phyloP scores from a whole-genome alignment of 441 rosid species.

The Gossypium trilobum region DNA sequence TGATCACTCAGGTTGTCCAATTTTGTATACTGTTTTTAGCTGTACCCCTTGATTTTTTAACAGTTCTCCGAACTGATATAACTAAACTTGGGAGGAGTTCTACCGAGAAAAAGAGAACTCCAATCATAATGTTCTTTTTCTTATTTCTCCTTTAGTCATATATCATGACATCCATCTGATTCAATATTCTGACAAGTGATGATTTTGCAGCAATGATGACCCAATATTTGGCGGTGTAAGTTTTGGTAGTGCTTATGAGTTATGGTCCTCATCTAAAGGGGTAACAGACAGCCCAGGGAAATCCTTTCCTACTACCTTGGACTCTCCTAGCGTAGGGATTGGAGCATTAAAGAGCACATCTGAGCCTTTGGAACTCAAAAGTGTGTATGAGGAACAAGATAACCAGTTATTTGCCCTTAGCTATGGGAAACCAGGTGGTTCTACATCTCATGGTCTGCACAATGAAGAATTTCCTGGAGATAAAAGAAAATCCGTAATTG shows the following conservation, averaged over 20 bases:
- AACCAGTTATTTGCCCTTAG: slow-evolving; percentile 33
- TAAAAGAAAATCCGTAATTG: slow-evolving; percentile 25
- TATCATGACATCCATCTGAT: slow-evolving; percentile 37
- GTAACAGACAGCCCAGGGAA: slow-evolving; percentile 39
- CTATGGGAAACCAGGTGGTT: slow-evolving; percentile 33
- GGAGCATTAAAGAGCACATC: slow-evolving; percentile 31
- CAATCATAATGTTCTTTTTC: not conserved
- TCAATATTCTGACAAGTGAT: slow-evolving; percentile 82
- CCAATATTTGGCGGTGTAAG: slow-evolving; percentile 67
- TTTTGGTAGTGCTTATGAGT: slow-evolving; percentile 58
- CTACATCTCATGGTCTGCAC: slow-evolving; percentile 34
- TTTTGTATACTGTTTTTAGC: not conserved
- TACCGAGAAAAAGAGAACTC: not conserved
- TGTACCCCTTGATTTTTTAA: not conserved
- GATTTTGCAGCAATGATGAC: slow-evolving; percentile 92
- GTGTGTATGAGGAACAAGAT: slow-evolving; percentile 46
- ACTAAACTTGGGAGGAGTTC: not conserved
- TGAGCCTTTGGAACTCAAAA: slow-evolving; percentile 35
- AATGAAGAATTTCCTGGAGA: slow-evolving; percentile 32
- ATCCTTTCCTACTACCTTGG: slow-evolving; percentile 40
- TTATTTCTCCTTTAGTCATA: slow-evolving; percentile 5
- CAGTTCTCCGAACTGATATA: not conserved
- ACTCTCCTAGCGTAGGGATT: slow-evolving; percentile 42
- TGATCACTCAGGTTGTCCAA: slow-evolving; percentile 4
- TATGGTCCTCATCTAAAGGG: slow-evolving; percentile 75